A percentile compares a stretch with the other conserved stretches of the same genome.
phyloP scores from a whole-genome alignment of 805 yeast genomes.

The Barnettozyma sucrosica region DNA sequence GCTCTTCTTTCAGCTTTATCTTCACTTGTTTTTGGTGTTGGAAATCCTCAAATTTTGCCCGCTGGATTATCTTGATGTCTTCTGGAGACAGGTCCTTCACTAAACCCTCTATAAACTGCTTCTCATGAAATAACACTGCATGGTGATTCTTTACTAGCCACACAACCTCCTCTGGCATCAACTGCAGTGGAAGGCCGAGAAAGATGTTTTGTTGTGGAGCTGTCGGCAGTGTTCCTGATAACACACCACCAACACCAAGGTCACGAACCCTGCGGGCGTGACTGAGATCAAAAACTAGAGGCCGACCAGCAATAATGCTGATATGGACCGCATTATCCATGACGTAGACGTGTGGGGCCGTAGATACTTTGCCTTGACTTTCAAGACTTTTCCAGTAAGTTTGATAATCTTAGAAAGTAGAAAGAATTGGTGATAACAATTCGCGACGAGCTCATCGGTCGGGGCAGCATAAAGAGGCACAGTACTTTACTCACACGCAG shows the following conservation, averaged over 20 bases:
- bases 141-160: conserved; percentile 47
- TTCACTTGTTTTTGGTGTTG: conserved; percentile 8
- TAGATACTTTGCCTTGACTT: background rate
- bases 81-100: conserved; percentile 10
- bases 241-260: conserved; percentile 66
- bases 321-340: conserved; percentile 23
- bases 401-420: no score
- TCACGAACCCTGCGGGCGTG: conserved; percentile 50
- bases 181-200: conserved; percentile 73
- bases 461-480: conserved; percentile 3
- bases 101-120: conserved; percentile 23
- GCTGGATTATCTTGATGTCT: conserved; percentile 16
- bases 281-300: conserved; percentile 54
- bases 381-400: no score
- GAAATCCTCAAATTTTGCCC: background rate
- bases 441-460: conserved; percentile 6
- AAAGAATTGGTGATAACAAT: background rate
- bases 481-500: no score
- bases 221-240: conserved; percentile 76
- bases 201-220: conserved; percentile 95
- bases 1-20: conserved; percentile 3
- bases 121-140: conserved; percentile 41
- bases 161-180: conserved; percentile 66
- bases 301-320: conserved; percentile 36
- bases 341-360: background rate